Conservation (phyloP, 2,329 filamentous ascomycete species). For the Diaporthe sp. region DNA sequence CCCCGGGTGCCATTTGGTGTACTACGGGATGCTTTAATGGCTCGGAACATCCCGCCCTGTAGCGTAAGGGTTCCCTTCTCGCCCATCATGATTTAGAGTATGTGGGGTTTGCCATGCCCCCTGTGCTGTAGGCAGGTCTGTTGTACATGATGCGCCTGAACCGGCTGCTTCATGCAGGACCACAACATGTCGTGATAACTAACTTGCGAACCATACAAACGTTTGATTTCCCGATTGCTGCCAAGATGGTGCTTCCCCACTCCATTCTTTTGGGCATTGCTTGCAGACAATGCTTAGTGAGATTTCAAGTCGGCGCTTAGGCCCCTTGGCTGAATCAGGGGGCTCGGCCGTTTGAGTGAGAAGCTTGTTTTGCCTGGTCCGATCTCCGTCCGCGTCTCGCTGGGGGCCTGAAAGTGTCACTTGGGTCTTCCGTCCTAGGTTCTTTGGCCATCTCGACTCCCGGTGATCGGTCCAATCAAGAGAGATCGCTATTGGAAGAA, state of each 20-base stretch:
- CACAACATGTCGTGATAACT: not conserved
- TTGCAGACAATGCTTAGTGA: not conserved
- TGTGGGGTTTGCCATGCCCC: not conserved
- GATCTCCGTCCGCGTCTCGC: constrained; percentile 18
- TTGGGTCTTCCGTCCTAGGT: not conserved
- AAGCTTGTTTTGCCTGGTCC: constrained; percentile 27
- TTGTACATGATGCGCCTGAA: not conserved
- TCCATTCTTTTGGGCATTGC: not conserved
- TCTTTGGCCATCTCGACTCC: not conserved
- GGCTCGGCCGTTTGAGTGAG: constrained; percentile 19
- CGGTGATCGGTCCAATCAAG: constrained; percentile 15
- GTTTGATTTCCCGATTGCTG: not conserved
- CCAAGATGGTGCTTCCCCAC: not conserved
- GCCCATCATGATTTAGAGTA: not conserved
- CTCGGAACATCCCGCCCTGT: constrained; percentile 18
- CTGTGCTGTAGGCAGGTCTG: not conserved
- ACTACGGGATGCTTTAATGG: not conserved
- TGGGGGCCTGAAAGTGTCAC: constrained; percentile 2
- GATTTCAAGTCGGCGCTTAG: constrained; percentile 14
- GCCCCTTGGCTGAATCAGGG: constrained; percentile 23
- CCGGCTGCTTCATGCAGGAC: not conserved
- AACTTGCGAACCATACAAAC: not conserved
- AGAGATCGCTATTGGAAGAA: not conserved
- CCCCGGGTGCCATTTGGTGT: not conserved
- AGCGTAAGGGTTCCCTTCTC: not conserved